These are phyloP conservation scores for Backusella liffmaniae DNA, from an alignment of 192 early-diverging fungal genomes.

Conservation along the genomic window DNA sequence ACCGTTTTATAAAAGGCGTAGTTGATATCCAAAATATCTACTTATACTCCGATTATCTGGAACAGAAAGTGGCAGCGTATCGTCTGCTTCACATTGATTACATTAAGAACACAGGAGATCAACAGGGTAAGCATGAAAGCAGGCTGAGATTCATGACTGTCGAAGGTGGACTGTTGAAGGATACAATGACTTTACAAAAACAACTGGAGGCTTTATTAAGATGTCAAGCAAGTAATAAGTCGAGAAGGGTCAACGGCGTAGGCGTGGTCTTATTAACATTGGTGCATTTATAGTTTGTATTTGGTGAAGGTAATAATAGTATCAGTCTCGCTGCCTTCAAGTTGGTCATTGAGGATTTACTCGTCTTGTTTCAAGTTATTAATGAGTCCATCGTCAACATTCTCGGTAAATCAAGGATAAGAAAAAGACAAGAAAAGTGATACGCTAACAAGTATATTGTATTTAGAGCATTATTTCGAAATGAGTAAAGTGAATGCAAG, in stretches of 20 bases:
- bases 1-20: constrained; percentile 12
- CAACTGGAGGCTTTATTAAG: constrained; percentile 69
- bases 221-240: constrained; percentile 60
- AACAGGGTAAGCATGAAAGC: constrained; percentile 37
- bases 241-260: neutral
- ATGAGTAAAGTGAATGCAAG: constrained; percentile 68
- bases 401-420: constrained; percentile 47
- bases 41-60: constrained; percentile 69
- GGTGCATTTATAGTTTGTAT: constrained; percentile 55
- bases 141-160: constrained; percentile 56
- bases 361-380: constrained; percentile 70
- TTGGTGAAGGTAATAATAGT: constrained; percentile 72
- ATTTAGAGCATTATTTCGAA: constrained; percentile 68
- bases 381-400: constrained; percentile 83
- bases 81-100: constrained; percentile 65
- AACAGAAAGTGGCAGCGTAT: constrained; percentile 70
- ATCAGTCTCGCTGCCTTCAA: constrained; percentile 73
- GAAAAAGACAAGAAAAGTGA: neutral
- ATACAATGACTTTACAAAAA: constrained; percentile 65
- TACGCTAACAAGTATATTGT: neutral
- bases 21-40: constrained; percentile 66
- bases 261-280: neutral
- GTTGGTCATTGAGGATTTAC: constrained; percentile 69
- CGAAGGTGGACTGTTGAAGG: constrained; percentile 59
- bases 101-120: constrained; percentile 48